phyloP scores from a whole-genome alignment of 2,329 filamentous ascomycete genomes.

The Alternaria dauci region DNA sequence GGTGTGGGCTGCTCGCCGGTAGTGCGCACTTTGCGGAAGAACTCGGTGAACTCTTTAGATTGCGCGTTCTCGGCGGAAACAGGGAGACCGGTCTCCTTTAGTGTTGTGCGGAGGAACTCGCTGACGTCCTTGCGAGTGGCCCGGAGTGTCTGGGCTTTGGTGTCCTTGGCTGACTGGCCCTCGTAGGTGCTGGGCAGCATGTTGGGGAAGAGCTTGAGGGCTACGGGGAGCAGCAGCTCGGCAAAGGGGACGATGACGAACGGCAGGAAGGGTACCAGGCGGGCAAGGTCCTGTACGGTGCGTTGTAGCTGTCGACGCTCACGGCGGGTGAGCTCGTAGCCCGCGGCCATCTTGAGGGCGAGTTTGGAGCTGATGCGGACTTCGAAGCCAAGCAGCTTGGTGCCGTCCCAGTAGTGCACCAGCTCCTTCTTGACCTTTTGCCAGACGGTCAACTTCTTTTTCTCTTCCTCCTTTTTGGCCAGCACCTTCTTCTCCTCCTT shows the following conservation, averaged over 20 bases:
- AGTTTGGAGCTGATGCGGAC: conserved; percentile 90
- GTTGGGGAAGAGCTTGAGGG: conserved; percentile 95
- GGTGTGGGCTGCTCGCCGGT: conserved; percentile 89
- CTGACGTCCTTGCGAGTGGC: conserved; percentile 94
- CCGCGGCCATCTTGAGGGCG: conserved; percentile 95
- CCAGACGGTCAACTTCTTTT: conserved; percentile 86
- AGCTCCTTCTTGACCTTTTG: conserved; percentile 96
- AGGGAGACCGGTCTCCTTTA: conserved; percentile 92
- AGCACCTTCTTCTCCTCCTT: conserved; percentile 64
- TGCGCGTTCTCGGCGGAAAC: conserved; percentile 84
- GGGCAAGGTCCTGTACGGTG: conserved; percentile 91
- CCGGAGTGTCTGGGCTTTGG: conserved; percentile 82
- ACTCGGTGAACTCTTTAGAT: conserved; percentile 92
- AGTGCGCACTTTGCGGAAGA: conserved; percentile 90
- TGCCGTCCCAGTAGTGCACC: conserved; percentile 98
- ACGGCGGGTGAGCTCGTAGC: conserved; percentile 93
- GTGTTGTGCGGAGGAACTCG: conserved; percentile 83
- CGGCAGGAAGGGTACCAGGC: conserved; percentile 93
- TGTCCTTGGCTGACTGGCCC: conserved; percentile 86
- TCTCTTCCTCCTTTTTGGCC: conserved; percentile 69
- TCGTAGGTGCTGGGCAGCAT: conserved; percentile 97
- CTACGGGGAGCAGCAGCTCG: conserved; percentile 88
- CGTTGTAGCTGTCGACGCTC: conserved; percentile 92
- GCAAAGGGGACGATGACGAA: conserved; percentile 98
- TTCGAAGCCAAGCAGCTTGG: conserved; percentile 90